Evolutionary conservation across 1,284 basidiomycete species (phyloP).

Genomic region (Boletus semigastroideus): DNA sequence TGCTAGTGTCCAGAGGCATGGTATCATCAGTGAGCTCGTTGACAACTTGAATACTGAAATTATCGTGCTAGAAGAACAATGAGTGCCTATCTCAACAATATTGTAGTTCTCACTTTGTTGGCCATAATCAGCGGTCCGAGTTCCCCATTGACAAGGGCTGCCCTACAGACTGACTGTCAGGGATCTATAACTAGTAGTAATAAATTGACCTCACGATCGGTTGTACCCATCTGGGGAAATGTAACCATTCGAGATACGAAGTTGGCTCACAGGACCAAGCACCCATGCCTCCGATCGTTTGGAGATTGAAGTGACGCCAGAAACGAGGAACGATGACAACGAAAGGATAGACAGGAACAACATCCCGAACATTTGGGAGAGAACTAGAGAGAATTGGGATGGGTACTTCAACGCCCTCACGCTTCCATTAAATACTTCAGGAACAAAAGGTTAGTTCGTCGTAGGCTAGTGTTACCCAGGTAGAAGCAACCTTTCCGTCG

Average conservation of each 20-base stretch:
- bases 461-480: neutral
- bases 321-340: neutral
- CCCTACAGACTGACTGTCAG: constrained; percentile 8
- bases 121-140: constrained; percentile 27
- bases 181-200: neutral
- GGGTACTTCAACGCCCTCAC: neutral
- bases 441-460: neutral
- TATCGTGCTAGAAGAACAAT: neutral
- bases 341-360: neutral
- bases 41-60: constrained; percentile 18
- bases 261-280: constrained; percentile 16
- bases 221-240: constrained; percentile 37
- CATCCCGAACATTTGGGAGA: neutral
- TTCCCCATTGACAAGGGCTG: constrained; percentile 21
- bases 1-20: constrained; percentile 34
- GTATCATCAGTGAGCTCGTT: constrained; percentile 33
- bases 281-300: neutral
- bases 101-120: constrained; percentile 1
- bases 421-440: neutral
- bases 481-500: neutral
- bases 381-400: neutral
- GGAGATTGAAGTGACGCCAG: neutral
- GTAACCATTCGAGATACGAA: constrained; percentile 24
- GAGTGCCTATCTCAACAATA: neutral
- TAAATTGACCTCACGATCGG: constrained; percentile 25